Evolutionary conservation across 495 filamentous ascomycete species (phyloP).

Genomic region (Penicillium pulvis): DNA sequence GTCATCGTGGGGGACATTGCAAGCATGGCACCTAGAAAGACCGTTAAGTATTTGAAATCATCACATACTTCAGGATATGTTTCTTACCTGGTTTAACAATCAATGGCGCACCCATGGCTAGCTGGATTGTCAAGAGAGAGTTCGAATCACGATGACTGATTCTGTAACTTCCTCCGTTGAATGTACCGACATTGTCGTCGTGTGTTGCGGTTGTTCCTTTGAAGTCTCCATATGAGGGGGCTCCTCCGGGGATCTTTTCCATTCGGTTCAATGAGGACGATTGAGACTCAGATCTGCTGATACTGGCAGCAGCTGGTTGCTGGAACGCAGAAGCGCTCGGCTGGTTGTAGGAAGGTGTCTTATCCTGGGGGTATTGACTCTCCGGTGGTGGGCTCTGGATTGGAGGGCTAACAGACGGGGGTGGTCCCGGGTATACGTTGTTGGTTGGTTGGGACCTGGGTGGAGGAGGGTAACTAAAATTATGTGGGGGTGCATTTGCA

Average conservation of each 20-base stretch:
- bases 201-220: conserved; percentile 56
- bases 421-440: conserved; percentile 19
- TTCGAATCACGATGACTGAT: conserved; percentile 93
- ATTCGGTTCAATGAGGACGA: conserved; percentile 25
- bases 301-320: conserved; percentile 9
- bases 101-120: conserved; percentile 87
- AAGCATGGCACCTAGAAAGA: conserved; percentile 75
- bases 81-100: conserved; percentile 72
- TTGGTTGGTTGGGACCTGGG: conserved; percentile 20
- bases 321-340: conserved; percentile 7
- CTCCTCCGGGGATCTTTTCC: conserved; percentile 42
- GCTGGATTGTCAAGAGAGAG: conserved; percentile 82
- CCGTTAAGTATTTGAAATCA: not conserved
- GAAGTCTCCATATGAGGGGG: conserved; percentile 57
- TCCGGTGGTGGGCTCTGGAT: not conserved
- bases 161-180: conserved; percentile 93
- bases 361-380: not conserved
- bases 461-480: conserved; percentile 43
- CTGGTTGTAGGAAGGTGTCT: conserved; percentile 6
- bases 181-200: conserved; percentile 84
- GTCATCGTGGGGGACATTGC: conserved; percentile 89
- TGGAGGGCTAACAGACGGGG: conserved; percentile 15
- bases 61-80: too few relatives aligned
- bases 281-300: conserved; percentile 15
- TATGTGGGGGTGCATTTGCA: conserved; percentile 28